phyloP scores from a whole-genome alignment of 2,329 filamentous ascomycete species.

The Pleoardoris graminearum region DNA sequence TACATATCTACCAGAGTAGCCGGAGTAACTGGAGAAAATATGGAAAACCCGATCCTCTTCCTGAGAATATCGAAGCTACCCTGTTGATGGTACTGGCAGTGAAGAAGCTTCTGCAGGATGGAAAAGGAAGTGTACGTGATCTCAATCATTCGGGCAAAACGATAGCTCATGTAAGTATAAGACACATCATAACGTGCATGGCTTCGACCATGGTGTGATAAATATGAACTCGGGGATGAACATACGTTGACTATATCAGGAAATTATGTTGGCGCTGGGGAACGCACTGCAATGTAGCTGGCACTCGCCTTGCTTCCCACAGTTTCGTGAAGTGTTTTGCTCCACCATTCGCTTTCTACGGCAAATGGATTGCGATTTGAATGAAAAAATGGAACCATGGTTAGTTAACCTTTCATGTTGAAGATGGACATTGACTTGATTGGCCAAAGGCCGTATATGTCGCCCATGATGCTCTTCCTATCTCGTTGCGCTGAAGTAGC shows the following conservation, averaged over 20 bases:
- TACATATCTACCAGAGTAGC: too few relatives aligned
- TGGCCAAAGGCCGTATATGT: too few relatives aligned
- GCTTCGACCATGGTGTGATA: not conserved
- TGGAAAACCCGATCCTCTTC: not conserved
- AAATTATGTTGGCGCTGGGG: not conserved
- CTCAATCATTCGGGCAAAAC: not conserved
- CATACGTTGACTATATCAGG: too few relatives aligned
- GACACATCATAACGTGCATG: too few relatives aligned
- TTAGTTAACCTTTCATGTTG: too few relatives aligned
- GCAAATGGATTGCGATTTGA: not conserved
- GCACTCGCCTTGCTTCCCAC: not conserved
- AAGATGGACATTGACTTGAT: too few relatives aligned
- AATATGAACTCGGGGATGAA: too few relatives aligned
- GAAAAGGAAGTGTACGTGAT: not conserved
- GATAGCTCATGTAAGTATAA: constrained; percentile 1
- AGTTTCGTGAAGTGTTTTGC: not conserved
- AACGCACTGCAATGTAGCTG: not conserved
- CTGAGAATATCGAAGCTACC: not conserved
- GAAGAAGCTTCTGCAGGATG: not conserved
- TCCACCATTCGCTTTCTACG: not conserved
- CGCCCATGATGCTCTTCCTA: too few relatives aligned
- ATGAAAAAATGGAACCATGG: not conserved
- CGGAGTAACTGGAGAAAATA: too few relatives aligned
- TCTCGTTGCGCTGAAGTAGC: too few relatives aligned
- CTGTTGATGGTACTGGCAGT: not conserved